These are phyloP conservation scores for Nakaseomyces bracarensis DNA, from an alignment of 1,139 yeast genomes.

Conservation along the genomic window DNA sequence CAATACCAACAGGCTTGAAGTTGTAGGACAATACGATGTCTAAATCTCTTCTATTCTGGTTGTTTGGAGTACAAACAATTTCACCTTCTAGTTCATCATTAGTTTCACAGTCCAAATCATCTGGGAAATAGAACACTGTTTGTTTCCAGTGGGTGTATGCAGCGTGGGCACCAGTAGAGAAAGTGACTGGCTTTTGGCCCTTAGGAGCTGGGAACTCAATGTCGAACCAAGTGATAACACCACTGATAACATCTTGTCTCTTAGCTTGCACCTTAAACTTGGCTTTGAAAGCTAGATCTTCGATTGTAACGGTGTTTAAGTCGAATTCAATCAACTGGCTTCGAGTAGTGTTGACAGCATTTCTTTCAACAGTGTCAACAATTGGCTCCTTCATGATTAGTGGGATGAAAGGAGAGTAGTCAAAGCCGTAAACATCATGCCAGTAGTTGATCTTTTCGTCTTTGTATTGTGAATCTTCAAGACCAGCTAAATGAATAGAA, in stretches of 20 bases:
- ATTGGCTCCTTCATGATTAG: conserved; percentile 88
- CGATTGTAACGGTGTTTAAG: conserved; percentile 77
- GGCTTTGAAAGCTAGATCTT: conserved; percentile 67
- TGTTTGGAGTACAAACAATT: conserved; percentile 70
- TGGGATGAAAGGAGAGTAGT: conserved; percentile 65
- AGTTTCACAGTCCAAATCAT: conserved; percentile 66
- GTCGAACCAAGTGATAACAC: conserved; percentile 91
- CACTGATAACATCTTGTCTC: conserved; percentile 78
- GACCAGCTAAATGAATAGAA: conserved; percentile 80
- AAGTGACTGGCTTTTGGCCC: conserved; percentile 44
- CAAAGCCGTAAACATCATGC: conserved; percentile 97
- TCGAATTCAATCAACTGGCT: conserved; percentile 72
- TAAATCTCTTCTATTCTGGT: conserved; percentile 71
- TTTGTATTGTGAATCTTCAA: conserved; percentile 92
- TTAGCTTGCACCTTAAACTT: conserved; percentile 63
- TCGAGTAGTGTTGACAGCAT: conserved; percentile 65
- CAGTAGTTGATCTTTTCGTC: conserved; percentile 89
- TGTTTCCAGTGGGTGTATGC: conserved; percentile 95
- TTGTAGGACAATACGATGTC: conserved; percentile 55
- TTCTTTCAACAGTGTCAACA: conserved; percentile 84
- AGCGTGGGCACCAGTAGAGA: conserved; percentile 77
- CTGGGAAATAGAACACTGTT: conserved; percentile 84
- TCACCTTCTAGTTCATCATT: conserved; percentile 72
- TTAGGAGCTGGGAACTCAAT: conserved; percentile 69
- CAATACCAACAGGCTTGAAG: conserved; percentile 45